phyloP scores from a whole-genome alignment of 1,284 basidiomycete species.

The Termitomyces sp. region DNA sequence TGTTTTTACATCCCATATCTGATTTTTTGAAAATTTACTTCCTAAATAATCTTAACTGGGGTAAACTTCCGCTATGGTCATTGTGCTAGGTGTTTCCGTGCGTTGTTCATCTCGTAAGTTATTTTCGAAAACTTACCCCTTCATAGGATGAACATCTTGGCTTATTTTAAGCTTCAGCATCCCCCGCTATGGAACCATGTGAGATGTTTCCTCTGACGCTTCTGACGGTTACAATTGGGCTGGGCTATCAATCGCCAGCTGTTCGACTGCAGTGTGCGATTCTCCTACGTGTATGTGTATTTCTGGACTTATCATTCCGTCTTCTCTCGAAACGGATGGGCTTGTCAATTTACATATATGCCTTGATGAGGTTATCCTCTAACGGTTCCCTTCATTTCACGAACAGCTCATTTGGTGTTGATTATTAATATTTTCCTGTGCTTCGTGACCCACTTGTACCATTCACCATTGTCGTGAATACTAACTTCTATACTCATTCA shows the following conservation, averaged over 20 bases:
- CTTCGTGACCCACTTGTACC: constrained; percentile 2
- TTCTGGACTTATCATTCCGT: background rate
- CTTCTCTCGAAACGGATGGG: background rate
- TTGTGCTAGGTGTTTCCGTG: background rate
- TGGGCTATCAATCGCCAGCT: background rate
- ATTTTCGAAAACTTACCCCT: background rate
- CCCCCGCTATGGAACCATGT: background rate
- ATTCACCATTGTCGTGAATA: background rate
- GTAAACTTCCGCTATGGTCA: background rate
- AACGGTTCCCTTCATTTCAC: background rate
- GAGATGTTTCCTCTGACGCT: constrained; percentile 2
- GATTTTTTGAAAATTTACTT: background rate
- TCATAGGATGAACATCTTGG: background rate
- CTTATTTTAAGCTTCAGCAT: background rate
- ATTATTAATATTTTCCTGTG: background rate
- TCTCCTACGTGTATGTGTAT: background rate
- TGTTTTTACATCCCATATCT: background rate
- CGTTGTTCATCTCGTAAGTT: background rate
- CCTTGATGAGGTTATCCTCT: background rate
- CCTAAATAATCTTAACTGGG: background rate
- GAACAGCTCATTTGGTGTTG: background rate
- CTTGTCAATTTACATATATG: background rate
- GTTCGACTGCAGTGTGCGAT: background rate
- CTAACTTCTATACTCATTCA: background rate
- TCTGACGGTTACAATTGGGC: background rate